phyloP scores from a whole-genome alignment of 768 basidiomycete genomes.

The Lentinula raphanica region DNA sequence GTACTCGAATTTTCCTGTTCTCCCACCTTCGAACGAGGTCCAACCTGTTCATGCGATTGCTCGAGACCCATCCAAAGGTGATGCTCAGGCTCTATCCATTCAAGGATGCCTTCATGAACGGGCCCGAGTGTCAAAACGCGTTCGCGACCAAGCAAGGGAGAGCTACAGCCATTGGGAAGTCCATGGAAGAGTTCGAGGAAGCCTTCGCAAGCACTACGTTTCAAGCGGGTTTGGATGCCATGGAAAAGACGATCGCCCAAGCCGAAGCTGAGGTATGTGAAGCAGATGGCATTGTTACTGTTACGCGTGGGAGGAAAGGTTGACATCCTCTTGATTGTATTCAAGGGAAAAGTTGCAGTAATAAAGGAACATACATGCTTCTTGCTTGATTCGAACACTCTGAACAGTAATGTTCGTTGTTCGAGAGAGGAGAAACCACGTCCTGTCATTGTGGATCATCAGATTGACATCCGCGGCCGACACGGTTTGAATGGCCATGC shows the following conservation, averaged over 20 bases:
- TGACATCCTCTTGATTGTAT: neutral
- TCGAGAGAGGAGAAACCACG: neutral
- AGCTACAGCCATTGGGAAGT: neutral
- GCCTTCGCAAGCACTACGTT: neutral
- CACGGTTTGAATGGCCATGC: neutral
- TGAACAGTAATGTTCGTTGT: neutral
- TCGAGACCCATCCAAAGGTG: neutral
- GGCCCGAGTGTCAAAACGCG: conserved; percentile 1
- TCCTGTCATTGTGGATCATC: neutral
- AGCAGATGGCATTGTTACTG: neutral
- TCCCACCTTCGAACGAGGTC: conserved; percentile 4
- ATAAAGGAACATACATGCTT: conserved; percentile 2
- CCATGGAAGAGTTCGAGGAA: neutral
- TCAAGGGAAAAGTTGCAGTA: conserved; percentile 1
- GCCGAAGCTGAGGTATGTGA: conserved; percentile 2
- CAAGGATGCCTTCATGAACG: neutral
- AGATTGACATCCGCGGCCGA: neutral
- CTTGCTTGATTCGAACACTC: conserved; percentile 1
- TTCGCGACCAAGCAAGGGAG: neutral
- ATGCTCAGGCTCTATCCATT: neutral
- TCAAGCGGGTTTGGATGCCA: neutral
- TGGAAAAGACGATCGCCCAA: neutral
- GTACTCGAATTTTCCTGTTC: neutral
- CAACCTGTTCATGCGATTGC: neutral
- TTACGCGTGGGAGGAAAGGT: neutral